Conservation (phyloP, 257 asterid genomes). For the Capsicum baccatum region DNA sequence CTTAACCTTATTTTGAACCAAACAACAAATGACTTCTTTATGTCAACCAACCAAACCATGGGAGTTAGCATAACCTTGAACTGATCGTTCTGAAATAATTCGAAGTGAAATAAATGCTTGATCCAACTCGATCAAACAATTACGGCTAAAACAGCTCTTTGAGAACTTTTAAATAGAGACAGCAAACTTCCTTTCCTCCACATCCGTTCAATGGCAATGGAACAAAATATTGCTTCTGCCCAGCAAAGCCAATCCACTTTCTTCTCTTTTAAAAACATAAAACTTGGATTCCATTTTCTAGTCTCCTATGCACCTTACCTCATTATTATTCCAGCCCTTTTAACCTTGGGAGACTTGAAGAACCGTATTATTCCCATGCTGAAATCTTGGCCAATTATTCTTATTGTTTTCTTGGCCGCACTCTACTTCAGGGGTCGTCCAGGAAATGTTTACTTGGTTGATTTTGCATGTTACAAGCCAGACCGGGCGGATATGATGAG, state of each 20-base stretch:
- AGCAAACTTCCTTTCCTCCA: not conserved
- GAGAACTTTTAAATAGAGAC: not conserved
- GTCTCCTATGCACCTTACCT: not conserved
- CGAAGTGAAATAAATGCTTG: too few species aligned
- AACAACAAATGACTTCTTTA: too few species aligned
- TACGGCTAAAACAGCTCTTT: not conserved
- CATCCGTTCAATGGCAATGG: not conserved
- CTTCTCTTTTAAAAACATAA: not conserved
- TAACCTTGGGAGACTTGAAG: not conserved
- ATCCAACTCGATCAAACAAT: not conserved
- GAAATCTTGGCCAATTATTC: not conserved
- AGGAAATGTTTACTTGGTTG: conserved; percentile 32
- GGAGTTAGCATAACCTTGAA: not conserved
- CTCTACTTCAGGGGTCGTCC: not conserved
- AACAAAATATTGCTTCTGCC: not conserved
- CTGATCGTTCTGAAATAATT: too few species aligned
- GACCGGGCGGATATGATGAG: conserved; percentile 21
- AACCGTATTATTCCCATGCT: not conserved
- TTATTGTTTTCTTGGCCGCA: not conserved
- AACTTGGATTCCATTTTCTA: not conserved
- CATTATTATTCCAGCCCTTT: not conserved
- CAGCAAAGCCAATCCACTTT: too few species aligned
- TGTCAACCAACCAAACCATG: not conserved
- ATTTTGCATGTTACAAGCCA: conserved; percentile 36
- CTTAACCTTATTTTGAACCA: too few species aligned